Conservation (phyloP, 139 green algal species). For the Chlorella sorokiniana region DNA sequence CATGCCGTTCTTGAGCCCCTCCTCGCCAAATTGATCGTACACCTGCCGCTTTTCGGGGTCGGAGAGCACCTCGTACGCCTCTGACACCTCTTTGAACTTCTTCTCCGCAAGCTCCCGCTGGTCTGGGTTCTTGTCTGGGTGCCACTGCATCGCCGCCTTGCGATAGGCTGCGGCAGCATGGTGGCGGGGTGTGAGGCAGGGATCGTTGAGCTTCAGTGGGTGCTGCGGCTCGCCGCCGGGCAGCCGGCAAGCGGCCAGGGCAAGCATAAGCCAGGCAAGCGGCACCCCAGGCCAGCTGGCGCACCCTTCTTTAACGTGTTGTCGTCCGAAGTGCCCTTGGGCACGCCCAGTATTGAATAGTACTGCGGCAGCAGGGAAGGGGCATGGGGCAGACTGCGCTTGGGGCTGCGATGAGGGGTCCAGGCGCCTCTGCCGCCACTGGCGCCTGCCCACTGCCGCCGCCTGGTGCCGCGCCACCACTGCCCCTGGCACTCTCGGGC, state of each 20-base stretch:
- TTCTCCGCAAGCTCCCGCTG: conserved; percentile 63
- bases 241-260: neutral
- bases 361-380: conserved; percentile 64
- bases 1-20: conserved; percentile 82
- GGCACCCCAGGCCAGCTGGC: neutral
- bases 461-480: too few species aligned
- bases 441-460: too few species aligned
- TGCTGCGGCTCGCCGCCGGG: too few species aligned
- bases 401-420: too few species aligned
- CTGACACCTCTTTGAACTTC: conserved; percentile 89
- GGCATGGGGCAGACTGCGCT: too few species aligned
- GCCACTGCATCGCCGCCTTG: conserved; percentile 86
- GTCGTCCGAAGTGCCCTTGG: conserved; percentile 62
- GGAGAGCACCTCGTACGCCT: conserved; percentile 87
- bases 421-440: too few species aligned
- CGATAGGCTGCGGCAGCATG: conserved; percentile 67
- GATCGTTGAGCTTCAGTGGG: neutral
- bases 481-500: too few species aligned
- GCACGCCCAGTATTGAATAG: conserved; percentile 78
- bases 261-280: neutral
- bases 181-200: neutral
- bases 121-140: conserved; percentile 84
- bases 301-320: conserved; percentile 83
- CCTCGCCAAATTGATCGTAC: conserved; percentile 85
- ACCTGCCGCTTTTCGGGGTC: conserved; percentile 84